Evolutionary conservation across 768 basidiomycete species (phyloP).

Genomic region (Leccinum broughii): DNA sequence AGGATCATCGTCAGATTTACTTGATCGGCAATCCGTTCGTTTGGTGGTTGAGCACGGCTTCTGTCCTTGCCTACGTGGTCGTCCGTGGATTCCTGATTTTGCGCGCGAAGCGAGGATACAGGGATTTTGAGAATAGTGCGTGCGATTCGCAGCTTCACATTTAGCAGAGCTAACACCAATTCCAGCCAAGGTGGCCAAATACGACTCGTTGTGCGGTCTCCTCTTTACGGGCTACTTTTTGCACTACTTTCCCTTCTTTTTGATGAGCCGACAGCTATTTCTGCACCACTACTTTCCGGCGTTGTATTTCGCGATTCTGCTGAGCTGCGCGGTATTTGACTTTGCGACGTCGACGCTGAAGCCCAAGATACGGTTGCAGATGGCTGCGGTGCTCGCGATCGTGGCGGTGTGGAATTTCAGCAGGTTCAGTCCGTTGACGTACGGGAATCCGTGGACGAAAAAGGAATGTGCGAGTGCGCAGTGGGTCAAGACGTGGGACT

Average conservation of each 20-base stretch:
- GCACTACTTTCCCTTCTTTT: constrained; percentile 96
- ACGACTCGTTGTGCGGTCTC: constrained; percentile 89
- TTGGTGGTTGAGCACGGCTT: constrained; percentile 84
- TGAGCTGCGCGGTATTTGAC: constrained; percentile 79
- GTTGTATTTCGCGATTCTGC: constrained; percentile 87
- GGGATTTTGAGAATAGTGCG: constrained; percentile 92
- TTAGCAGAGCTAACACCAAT: constrained; percentile 1
- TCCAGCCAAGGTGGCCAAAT: constrained; percentile 85
- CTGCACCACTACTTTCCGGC: constrained; percentile 98
- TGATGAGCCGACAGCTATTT: constrained; percentile 97
- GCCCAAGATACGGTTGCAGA: constrained; percentile 76
- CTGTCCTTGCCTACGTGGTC: constrained; percentile 64
- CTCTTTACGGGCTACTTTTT: constrained; percentile 88
- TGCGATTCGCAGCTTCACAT: not conserved
- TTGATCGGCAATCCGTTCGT: constrained; percentile 92
- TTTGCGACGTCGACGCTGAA: constrained; percentile 76
- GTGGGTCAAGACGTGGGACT: constrained; percentile 97
- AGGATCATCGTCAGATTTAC: constrained; percentile 94
- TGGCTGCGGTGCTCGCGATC: constrained; percentile 72
- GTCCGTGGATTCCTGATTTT: constrained; percentile 81
- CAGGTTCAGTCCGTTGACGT: constrained; percentile 78
- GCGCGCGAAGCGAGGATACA: constrained; percentile 85
- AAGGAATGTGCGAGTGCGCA: constrained; percentile 69
- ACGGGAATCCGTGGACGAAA: constrained; percentile 88
- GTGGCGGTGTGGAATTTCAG: constrained; percentile 77